Base-by-base conservation (phyloP, 2,329 filamentous ascomycete species). In the Penicillium sp. region DNA sequence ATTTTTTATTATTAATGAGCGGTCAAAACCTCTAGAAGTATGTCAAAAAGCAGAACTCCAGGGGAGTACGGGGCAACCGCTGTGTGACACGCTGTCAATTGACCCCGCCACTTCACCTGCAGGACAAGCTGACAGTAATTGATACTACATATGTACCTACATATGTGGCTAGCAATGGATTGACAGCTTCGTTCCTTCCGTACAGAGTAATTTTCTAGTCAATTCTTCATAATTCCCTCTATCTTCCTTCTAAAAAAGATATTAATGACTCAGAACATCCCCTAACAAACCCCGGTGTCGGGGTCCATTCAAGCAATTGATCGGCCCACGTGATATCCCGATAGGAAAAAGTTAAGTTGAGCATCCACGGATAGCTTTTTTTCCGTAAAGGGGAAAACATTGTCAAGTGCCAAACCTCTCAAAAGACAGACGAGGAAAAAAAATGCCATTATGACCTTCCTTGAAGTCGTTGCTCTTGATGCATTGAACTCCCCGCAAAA, bases 291-390 rank as follows among this genome's bases (percentile, higher is more conserved):
- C 53, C 53, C 48, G 49, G 49, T 52, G 29, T 56, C 53, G 53
- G 53, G 44, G 13, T 55, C 34, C 46, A 34, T 26, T 55, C 29
- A n/a, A 57, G 51, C 45, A 50, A 60, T 52, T 40, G 44, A 50
- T 50, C 39, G 38, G 10, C 58, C 44, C 58, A 56, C 60, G 50
- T 61, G 60, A 61, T 57, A 31, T 42, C 37, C 16, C 13, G 39
- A 50, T 39, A 13, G 26, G n/a, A 43, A 59, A 61, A 60, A 59
- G 29, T 40, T 50, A 48, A 48, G 34, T 53, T 32, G 13, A 22
- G 5, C 4, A 22, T 26, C 8, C 8, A 26, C 5, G 24, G 8
- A 26, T 13, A 16, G 18, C 10, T 29, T 45, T 26, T 10, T 10
- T 29, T 26, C n/a, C 11, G 0, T 9, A 40, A 14, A 9, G 10